phyloP scores from a whole-genome alignment of 164 flowering plant genomes.

The Sextonia rubra region DNA sequence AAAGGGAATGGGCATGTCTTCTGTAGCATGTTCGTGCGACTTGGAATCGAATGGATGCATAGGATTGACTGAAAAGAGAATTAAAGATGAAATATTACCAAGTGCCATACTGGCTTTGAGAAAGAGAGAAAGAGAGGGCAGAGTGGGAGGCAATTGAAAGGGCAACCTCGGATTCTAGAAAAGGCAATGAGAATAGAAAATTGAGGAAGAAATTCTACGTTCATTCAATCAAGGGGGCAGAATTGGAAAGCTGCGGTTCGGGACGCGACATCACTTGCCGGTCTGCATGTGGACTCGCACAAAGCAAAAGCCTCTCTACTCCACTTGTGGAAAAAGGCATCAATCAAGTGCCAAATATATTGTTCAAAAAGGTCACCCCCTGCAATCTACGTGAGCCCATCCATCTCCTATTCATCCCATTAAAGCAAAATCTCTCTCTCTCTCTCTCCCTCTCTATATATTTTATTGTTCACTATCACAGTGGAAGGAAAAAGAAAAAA shows the following conservation, averaged over 20 bases:
- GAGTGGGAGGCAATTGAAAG: constrained; percentile 4
- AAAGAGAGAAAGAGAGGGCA: not conserved
- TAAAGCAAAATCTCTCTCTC: no score
- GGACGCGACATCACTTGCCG: not conserved
- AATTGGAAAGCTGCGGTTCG: not conserved
- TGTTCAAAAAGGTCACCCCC: not conserved
- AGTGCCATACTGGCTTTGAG: no score
- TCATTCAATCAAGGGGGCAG: not conserved
- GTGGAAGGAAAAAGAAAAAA: no score
- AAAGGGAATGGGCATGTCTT: no score
- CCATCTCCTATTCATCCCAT: no score
- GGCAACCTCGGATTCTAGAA: constrained; percentile 29
- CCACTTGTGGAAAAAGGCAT: not conserved
- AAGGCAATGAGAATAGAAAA: not conserved
- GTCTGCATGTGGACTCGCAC: not conserved
- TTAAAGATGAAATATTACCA: not conserved
- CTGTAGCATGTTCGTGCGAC: not conserved
- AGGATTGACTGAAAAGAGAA: constrained; percentile 6
- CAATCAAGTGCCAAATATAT: not conserved
- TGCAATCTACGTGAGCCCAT: no score
- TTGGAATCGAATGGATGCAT: not conserved
- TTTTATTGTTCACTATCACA: no score
- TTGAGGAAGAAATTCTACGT: not conserved
- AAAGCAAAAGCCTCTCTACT: not conserved
- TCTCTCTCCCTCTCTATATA: no score